Percentiles rank a stretch among this genome's conserved stretches.
phyloP scores from a whole-genome alignment of 768 basidiomycete species.

The Pleurotus sapidus region DNA sequence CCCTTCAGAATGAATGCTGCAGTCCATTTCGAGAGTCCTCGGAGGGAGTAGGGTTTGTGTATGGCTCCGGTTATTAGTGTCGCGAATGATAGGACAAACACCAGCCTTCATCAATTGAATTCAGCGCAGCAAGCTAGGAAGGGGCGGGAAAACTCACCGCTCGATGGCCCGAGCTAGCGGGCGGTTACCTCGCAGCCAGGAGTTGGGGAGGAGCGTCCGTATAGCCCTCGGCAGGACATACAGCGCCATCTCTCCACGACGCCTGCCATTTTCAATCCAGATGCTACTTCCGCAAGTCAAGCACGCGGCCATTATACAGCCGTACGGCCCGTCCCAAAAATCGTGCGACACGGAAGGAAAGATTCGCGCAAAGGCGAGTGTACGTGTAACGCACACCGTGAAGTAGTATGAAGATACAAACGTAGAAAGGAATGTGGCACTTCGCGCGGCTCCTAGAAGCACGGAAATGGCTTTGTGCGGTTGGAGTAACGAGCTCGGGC shows the following conservation, averaged over 20 bases:
- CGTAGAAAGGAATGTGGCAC: slow-evolving; percentile 67
- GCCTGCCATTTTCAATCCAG: slow-evolving; percentile 69
- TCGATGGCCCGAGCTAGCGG: slow-evolving; percentile 43
- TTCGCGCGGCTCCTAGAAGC: slow-evolving; percentile 53
- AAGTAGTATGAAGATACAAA: slow-evolving; percentile 75
- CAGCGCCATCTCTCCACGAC: slow-evolving; percentile 77
- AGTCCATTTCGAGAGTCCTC: slow-evolving; percentile 75
- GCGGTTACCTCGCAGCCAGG: slow-evolving; percentile 45
- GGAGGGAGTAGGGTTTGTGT: slow-evolving; percentile 61
- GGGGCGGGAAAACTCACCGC: slow-evolving; percentile 37
- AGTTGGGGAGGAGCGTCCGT: slow-evolving; percentile 56
- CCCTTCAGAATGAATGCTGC: slow-evolving; percentile 65
- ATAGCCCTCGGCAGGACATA: slow-evolving; percentile 76
- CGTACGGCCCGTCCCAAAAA: slow-evolving; percentile 76
- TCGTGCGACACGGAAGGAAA: slow-evolving; percentile 72
- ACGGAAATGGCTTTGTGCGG: slow-evolving; percentile 38
- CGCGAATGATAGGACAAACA: slow-evolving; percentile 63
- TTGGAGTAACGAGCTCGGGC: slow-evolving; percentile 49
- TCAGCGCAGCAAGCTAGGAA: slow-evolving; percentile 2
- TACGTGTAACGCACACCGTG: slow-evolving; percentile 66
- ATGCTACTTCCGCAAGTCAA: slow-evolving; percentile 73
- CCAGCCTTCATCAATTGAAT: slow-evolving; percentile 34
- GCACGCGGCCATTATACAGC: slow-evolving; percentile 64
- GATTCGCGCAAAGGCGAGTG: slow-evolving; percentile 58
- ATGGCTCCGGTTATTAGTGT: slow-evolving; percentile 60